Conservation (phyloP, 768 basidiomycete species). For the Pisolithus tinctorius region DNA sequence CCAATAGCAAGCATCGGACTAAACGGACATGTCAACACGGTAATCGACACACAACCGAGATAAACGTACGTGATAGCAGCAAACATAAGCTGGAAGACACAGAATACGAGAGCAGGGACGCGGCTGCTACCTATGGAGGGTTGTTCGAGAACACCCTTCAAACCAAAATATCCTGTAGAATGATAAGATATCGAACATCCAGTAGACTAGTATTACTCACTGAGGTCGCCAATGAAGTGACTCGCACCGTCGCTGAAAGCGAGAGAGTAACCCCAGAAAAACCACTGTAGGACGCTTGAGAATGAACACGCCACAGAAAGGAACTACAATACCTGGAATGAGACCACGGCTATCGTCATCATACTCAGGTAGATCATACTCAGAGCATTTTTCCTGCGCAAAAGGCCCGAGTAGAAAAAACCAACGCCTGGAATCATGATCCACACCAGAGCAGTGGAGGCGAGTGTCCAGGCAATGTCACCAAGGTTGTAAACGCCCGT, state of each 20-base stretch:
- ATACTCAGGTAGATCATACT: slow-evolving; percentile 82
- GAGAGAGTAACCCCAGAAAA: slow-evolving; percentile 95
- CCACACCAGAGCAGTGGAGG: slow-evolving; percentile 75
- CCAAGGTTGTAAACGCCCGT: slow-evolving; percentile 48
- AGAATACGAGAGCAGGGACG: slow-evolving; percentile 72
- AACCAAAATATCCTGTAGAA: slow-evolving; percentile 66
- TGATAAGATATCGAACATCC: neutral
- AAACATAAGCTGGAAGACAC: slow-evolving; percentile 87
- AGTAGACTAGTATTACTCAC: slow-evolving; percentile 34
- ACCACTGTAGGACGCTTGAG: slow-evolving; percentile 54
- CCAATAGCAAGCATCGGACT: slow-evolving; percentile 87
- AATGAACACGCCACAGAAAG: neutral
- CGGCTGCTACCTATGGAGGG: slow-evolving; percentile 67
- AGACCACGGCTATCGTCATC: slow-evolving; percentile 70
- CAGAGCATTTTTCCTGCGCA: slow-evolving; percentile 89
- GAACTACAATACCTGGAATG: slow-evolving; percentile 60
- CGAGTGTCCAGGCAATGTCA: slow-evolving; percentile 64
- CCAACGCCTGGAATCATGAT: slow-evolving; percentile 84
- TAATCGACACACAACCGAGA: neutral
- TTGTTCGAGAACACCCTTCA: slow-evolving; percentile 69
- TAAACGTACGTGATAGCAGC: slow-evolving; percentile 71
- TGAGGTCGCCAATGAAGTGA: slow-evolving; percentile 79
- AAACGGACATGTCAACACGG: slow-evolving; percentile 10
- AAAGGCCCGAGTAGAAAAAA: slow-evolving; percentile 86
- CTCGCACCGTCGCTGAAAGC: slow-evolving; percentile 77